Percentiles rank a stretch among this genome's conserved stretches.
Conservation (phyloP, 2,329 filamentous ascomycete genomes). For the Venturiaceae sp. region DNA sequence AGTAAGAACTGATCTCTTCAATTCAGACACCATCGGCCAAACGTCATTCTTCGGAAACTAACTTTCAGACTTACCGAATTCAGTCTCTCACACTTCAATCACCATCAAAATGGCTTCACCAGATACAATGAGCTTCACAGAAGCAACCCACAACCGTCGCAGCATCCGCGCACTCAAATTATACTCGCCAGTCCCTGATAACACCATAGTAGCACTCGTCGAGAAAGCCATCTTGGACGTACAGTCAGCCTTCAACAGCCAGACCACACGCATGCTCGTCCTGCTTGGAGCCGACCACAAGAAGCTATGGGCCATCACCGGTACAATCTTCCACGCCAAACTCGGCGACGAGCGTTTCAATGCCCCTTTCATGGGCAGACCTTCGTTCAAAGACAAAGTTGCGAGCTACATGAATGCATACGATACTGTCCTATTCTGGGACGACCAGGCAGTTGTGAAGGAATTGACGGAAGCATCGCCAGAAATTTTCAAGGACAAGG, state of each 20-base stretch:
- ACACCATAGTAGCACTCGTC: constrained; percentile 9
- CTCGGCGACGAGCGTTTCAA: neutral
- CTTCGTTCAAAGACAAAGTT: neutral
- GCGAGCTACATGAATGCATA: constrained; percentile 6
- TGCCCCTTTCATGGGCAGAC: too few relatives aligned
- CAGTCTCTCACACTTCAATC: too few relatives aligned
- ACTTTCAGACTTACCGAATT: too few relatives aligned
- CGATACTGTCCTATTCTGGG: constrained; percentile 9
- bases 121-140: neutral
- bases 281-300: constrained; percentile 9
- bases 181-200: constrained; percentile 3
- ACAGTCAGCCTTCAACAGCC: constrained; percentile 9
- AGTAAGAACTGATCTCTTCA: too few relatives aligned
- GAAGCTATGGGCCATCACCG: constrained; percentile 10
- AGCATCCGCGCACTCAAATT: neutral
- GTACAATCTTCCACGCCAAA: neutral
- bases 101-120: neutral
- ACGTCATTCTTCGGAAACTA: too few relatives aligned
- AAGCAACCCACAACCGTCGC: neutral
- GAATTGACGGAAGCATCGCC: constrained; percentile 7
- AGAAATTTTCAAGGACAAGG: constrained; percentile 9
- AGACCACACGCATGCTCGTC: constrained; percentile 7
- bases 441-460: constrained; percentile 1
- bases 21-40: too few relatives aligned
- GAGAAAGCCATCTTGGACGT: constrained; percentile 7